Percentiles rank a stretch among this genome's conserved stretches.
phyloP scores from a whole-genome alignment of 2,329 filamentous ascomycete genomes.

The Aureobasidium pullulans region DNA sequence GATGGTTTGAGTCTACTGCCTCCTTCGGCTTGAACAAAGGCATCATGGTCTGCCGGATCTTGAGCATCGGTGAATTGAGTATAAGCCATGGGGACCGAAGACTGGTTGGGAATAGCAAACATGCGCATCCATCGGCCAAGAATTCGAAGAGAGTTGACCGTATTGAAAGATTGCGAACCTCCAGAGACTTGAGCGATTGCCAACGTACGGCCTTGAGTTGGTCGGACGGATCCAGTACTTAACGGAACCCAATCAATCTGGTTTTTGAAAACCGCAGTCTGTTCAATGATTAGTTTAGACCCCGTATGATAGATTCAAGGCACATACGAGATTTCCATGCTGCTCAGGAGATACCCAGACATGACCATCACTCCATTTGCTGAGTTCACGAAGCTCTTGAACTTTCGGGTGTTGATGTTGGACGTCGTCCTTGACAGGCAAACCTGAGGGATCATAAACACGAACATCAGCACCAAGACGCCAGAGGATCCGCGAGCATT shows the following conservation, averaged over 20 bases:
- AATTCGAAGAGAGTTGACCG: constrained; percentile 57
- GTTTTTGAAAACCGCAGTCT: constrained; percentile 61
- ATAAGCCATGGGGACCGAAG: constrained; percentile 55
- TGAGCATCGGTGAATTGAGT: constrained; percentile 50
- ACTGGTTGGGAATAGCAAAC: constrained; percentile 61
- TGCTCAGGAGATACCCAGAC: constrained; percentile 61
- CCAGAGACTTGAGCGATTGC: constrained; percentile 56
- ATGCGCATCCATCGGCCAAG: constrained; percentile 64
- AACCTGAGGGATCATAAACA: constrained; percentile 50
- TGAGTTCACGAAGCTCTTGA: constrained; percentile 54
- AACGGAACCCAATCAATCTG: constrained; percentile 66
- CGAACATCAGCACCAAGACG: constrained; percentile 61
- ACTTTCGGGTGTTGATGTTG: constrained; percentile 54
- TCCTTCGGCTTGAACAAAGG: constrained; percentile 24
- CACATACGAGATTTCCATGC: constrained; percentile 53
- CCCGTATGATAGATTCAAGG: neutral
- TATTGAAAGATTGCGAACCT: constrained; percentile 61
- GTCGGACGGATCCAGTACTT: constrained; percentile 53
- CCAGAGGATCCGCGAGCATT: constrained; percentile 53
- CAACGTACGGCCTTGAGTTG: constrained; percentile 59
- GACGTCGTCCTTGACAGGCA: constrained; percentile 58
- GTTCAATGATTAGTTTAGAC: neutral
- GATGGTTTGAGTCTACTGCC: constrained; percentile 48
- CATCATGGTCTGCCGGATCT: constrained; percentile 26
- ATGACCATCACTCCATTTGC: constrained; percentile 59